Evolutionary conservation across 2,329 filamentous ascomycete genomes (phyloP).

Genomic region (Fusarium hainanense): DNA sequence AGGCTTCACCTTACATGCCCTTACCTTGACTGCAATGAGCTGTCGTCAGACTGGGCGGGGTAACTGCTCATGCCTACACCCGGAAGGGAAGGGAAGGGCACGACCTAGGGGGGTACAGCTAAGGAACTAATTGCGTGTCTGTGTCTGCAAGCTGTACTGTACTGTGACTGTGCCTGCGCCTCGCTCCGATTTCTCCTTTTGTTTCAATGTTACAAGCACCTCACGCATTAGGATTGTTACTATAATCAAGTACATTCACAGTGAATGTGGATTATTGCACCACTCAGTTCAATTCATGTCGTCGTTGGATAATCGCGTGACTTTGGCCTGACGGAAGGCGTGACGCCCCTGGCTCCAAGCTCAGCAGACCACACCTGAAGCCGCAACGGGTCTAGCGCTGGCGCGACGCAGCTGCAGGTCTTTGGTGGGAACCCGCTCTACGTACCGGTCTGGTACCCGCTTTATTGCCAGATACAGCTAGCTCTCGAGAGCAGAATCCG

Average conservation of each 20-base stretch:
- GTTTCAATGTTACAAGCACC: constrained; percentile 11
- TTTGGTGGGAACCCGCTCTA: constrained; percentile 18
- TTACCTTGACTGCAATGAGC: constrained; percentile 35
- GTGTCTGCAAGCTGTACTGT: constrained; percentile 16
- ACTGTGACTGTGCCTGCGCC: constrained; percentile 22
- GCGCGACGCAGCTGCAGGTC: constrained; percentile 6
- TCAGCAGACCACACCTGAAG: constrained; percentile 43
- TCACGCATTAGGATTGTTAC: constrained; percentile 8
- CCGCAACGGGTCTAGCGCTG: constrained; percentile 43
- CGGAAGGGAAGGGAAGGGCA: constrained; percentile 20
- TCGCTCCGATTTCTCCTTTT: constrained; percentile 25
- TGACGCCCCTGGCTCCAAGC: constrained; percentile 45
- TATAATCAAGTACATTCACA: not conserved
- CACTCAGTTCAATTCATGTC: not conserved
- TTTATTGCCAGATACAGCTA: constrained; percentile 28
- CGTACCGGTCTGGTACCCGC: constrained; percentile 44
- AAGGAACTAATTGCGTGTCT: constrained; percentile 16
- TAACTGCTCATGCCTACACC: constrained; percentile 49
- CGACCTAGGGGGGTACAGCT: constrained; percentile 31
- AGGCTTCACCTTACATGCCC: constrained; percentile 1
- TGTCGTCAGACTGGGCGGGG: constrained; percentile 59
- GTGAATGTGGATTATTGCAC: constrained; percentile 1
- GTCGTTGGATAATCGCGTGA: constrained; percentile 46
- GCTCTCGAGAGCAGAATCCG: constrained; percentile 46
- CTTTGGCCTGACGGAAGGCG: constrained; percentile 48